Evolutionary conservation across 805 yeast genomes (phyloP), one percentile per base, ranked within the genome.

Genomic region (Lachancea cidri): DNA sequence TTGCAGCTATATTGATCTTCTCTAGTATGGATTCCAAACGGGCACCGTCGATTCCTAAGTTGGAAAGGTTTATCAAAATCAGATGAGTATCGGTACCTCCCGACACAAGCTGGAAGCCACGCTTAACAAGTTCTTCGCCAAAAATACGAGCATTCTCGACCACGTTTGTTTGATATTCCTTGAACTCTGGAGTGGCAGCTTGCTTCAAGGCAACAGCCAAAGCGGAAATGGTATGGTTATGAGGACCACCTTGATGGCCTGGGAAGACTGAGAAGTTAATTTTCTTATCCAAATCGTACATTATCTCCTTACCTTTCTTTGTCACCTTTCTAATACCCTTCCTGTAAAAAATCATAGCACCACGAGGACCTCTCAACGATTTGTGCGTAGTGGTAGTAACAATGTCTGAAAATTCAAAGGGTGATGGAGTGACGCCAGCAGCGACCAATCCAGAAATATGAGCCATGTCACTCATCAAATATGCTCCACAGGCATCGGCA

Each of bases 171-270:
- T 91, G 98, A 72, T 91, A 91, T 56, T 78, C 74, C 64, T 77
- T 83, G 72, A 81, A 91, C 65, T 86, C 96, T 29, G 95, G 95
- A 35, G 91, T 74, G 39, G 77, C 72, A 43, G 96, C 89, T 73
- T 91, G 98, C 62, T 86, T 86, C 58, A 91, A 76, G 29, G 98
- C 98, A 43, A 88, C 91, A 24, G 98, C 95, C 55, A 91, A 74
- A 16, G 98, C 98, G 49, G 96, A 80, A 60, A 91, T 91, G 55
- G 98, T 91, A 70, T 91, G 97, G 73, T 91, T 91, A 69, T 91
- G 98, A 53, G 98, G 98, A 62, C 98, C 98, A 73, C 98, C 98
- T 74, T 91, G 98, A 67, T 91, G 98, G 50, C 95, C 98, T 54
- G 98, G 98, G 86, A 91, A 91, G 42, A 91, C 98, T 24, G 96